Evolutionary conservation across 768 basidiomycete species (phyloP).

Genomic region (Podaxis sp.): DNA sequence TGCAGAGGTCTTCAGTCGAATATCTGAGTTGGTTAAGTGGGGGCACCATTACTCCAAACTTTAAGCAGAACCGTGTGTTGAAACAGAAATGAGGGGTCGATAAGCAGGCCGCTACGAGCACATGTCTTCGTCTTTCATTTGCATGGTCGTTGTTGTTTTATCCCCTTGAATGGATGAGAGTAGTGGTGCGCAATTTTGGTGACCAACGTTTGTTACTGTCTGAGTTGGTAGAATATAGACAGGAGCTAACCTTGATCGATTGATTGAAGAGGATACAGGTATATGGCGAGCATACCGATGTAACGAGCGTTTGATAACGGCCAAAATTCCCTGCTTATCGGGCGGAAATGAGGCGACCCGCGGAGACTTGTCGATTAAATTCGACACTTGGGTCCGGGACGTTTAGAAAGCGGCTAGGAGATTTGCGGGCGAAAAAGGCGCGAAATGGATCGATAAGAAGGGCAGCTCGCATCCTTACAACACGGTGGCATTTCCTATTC

Average conservation of each 20-base stretch:
- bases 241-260: background rate
- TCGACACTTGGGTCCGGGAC: background rate
- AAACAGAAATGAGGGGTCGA: background rate
- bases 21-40: too few relatives aligned
- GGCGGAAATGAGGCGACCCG: background rate
- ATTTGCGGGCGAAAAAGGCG: background rate
- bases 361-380: conserved; percentile 2
- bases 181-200: background rate
- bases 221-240: background rate
- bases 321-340: background rate
- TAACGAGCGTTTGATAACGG: background rate
- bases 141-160: background rate
- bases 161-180: background rate
- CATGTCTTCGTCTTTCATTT: background rate
- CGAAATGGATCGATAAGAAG: background rate
- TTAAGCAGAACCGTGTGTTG: too few relatives aligned
- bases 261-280: background rate
- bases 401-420: background rate
- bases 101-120: background rate
- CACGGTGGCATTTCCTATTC: background rate
- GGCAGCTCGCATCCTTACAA: background rate
- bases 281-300: background rate
- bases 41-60: too few relatives aligned
- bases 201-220: background rate
- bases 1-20: too few relatives aligned